phyloP scores from a whole-genome alignment of 2,329 filamentous ascomycete genomes.

The Orbilia ellipsospora region DNA sequence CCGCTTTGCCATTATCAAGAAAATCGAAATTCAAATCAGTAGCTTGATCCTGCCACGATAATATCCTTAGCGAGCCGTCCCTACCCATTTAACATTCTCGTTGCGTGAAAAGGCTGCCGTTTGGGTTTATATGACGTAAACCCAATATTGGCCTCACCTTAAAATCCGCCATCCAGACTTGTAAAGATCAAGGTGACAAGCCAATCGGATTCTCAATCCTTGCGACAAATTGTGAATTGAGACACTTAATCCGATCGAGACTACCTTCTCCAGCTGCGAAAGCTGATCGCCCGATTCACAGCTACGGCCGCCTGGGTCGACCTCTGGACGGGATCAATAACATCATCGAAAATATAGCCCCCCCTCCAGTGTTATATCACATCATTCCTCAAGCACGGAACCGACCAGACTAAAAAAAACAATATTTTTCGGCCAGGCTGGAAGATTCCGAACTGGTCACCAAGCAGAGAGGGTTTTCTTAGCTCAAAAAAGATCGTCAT shows the following conservation, averaged over 20 bases:
- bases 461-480: neutral
- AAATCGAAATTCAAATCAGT: too few species aligned
- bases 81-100: too few species aligned
- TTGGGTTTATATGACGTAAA: constrained; percentile 31
- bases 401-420: neutral
- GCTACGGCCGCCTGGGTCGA: neutral
- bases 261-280: neutral
- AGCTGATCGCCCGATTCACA: constrained; percentile 34
- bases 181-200: neutral
- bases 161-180: neutral
- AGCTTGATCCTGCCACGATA: neutral
- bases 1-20: too few species aligned
- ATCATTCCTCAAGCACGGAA: constrained; percentile 14
- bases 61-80: neutral
- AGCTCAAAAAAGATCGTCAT: constrained; percentile 11
- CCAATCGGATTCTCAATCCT: neutral
- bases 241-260: neutral
- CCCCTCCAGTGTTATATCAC: neutral
- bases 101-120: too few species aligned
- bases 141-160: constrained; percentile 37
- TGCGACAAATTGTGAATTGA: constrained; percentile 3
- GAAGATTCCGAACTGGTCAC: constrained; percentile 7
- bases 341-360: constrained; percentile 30
- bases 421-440: neutral
- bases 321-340: constrained; percentile 22